phyloP scores from a whole-genome alignment of 768 basidiomycete species.

The Psilocybe tampanensis region DNA sequence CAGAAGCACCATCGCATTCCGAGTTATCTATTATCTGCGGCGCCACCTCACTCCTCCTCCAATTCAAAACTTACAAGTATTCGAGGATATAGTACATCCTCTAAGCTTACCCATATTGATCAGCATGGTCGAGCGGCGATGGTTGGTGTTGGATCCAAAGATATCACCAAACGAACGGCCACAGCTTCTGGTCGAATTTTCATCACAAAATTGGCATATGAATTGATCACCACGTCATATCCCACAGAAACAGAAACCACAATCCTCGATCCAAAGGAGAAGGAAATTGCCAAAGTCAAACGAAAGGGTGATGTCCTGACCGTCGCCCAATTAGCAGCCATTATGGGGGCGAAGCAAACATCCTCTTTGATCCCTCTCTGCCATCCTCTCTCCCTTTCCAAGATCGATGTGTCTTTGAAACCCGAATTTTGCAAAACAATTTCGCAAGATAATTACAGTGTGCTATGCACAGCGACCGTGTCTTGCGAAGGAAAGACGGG shows the following conservation, averaged over 20 bases:
- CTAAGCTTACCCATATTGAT: conserved; percentile 73
- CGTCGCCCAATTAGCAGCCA: conserved; percentile 81
- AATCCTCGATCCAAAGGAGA: conserved; percentile 22
- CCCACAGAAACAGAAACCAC: conserved; percentile 22
- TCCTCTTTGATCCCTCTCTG: conserved; percentile 85
- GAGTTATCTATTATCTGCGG: neutral
- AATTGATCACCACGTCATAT: conserved; percentile 54
- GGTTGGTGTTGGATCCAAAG: conserved; percentile 79
- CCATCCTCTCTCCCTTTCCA: conserved; percentile 77
- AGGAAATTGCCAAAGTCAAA: conserved; percentile 50
- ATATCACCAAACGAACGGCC: conserved; percentile 63
- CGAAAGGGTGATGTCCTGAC: conserved; percentile 73
- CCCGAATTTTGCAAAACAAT: conserved; percentile 36
- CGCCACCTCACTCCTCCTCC: neutral
- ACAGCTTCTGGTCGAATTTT: conserved; percentile 75
- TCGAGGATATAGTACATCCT: conserved; percentile 27
- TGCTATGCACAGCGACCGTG: conserved; percentile 69
- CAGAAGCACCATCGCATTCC: neutral
- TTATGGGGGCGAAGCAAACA: conserved; percentile 88
- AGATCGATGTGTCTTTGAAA: conserved; percentile 63
- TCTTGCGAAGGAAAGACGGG: conserved; percentile 81
- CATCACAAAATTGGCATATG: conserved; percentile 65
- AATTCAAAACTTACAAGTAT: neutral
- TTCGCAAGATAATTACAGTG: conserved; percentile 41
- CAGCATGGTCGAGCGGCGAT: conserved; percentile 70